Conservation (phyloP, 1,284 basidiomycete genomes). For the Cutaneotrichosporon mucoides region DNA sequence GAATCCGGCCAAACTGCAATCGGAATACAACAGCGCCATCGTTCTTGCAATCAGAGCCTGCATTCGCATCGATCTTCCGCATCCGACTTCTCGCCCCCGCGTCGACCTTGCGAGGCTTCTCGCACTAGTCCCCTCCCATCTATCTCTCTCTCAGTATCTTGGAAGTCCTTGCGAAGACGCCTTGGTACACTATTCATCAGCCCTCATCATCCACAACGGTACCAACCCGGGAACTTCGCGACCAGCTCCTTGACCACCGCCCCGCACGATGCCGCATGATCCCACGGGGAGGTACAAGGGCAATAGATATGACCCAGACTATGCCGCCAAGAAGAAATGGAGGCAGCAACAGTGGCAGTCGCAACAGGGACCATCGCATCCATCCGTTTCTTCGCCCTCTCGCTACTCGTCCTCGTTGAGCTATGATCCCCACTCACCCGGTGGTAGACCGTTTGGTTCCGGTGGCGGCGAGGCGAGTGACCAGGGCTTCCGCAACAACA, state of each 20-base stretch:
- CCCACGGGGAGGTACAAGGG: conserved; percentile 21
- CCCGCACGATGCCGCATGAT: conserved; percentile 11
- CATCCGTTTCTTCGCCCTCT: neutral
- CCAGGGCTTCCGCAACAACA: neutral
- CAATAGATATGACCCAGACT: conserved; percentile 21
- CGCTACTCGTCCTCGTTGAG: neutral
- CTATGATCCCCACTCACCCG: neutral
- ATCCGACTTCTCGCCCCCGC: no score
- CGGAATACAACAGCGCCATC: no score
- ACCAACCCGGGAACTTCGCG: no score
- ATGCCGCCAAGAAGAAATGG: conserved; percentile 6
- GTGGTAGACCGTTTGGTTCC: neutral
- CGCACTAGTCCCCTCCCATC: no score
- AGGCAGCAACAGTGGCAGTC: neutral
- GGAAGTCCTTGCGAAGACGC: no score
- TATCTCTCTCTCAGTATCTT: no score
- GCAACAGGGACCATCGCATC: neutral
- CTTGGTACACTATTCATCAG: no score
- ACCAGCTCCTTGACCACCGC: neutral
- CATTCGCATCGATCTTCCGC: no score
- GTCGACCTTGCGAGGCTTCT: no score
- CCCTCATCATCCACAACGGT: no score
- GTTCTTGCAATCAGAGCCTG: no score
- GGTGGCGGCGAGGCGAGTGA: neutral
- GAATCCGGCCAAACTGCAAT: no score